Base-by-base conservation (phyloP, 163 green algal genomes). In the Chlamydomonas reinhardtii region DNA sequence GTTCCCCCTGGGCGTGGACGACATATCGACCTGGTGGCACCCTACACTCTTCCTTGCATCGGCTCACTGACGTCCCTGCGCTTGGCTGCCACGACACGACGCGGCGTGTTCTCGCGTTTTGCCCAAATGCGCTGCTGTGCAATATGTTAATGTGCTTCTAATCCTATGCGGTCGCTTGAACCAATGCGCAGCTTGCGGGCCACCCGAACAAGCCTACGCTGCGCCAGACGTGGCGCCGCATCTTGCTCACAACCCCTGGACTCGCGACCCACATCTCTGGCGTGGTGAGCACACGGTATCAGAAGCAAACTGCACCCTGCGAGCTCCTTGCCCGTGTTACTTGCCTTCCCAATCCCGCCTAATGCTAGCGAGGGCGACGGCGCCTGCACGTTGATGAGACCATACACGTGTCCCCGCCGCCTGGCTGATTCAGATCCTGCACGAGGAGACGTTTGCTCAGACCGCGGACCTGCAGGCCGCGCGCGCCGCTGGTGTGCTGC, bases 181-280 rank as follows among this genome's bases (percentile, higher is more conserved):
- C 8, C 39, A 14, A 71, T 20, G 25, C 17, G 34, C 89, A 95
- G 93, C 90, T 96, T 52, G 76, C 82, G 68, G 95, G 92, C 68
- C 48, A 96, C 16, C 87, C 94, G 59, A 98, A 98, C 91, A 93
- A 92, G 71, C 92, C 96, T 80, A 52, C 48, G 8, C 90, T 95
- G 82, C 90, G 95, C 16, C 89, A 89, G 8, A 77, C 91, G 25
- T 93, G 96, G 61, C 91, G 95, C 27, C 85, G 95, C 90, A 75
- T 96, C 61, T 91, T 98, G 27, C 96, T 98, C 83, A 96, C 91
- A 4, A 56, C 89, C 0, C 77, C 82, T 2, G 90, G 84, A 34
- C 76, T 94, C 0, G 87, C 92, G n/a, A 52, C 92, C 61, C 89
- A 92, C 87, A 89, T 95, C 61, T 90, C 71, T 34, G 93, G 93